A percentile compares a stretch with the other conserved stretches of the same genome.
Evolutionary conservation across 148 eudicot genomes (phyloP).

Genomic region (Camellia granthamiana): DNA sequence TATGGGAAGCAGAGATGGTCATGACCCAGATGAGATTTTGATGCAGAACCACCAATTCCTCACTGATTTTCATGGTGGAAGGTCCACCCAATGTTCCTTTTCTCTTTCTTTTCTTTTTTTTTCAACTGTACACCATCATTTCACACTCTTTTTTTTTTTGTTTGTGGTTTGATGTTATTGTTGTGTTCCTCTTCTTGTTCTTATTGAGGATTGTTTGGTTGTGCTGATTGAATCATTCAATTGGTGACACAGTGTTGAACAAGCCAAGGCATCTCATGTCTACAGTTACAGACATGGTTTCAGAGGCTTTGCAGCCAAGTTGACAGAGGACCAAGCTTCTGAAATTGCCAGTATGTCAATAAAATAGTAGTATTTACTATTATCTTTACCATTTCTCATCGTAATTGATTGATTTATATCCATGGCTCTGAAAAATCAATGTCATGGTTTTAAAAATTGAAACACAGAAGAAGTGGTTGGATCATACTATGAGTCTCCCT

Average conservation of each 20-base stretch:
- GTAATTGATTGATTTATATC: neutral
- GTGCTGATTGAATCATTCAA: neutral
- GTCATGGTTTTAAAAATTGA: neutral
- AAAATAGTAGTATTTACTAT: too few species aligned
- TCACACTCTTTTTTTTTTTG: neutral
- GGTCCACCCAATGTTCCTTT: constrained; percentile 18
- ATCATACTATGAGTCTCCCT: too few species aligned
- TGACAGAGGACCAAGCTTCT: constrained; percentile 45
- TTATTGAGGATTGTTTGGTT: neutral
- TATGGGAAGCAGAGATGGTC: constrained; percentile 42
- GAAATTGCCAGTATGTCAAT: constrained; percentile 37
- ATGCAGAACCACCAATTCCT: constrained; percentile 45
- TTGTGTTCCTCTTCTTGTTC: neutral
- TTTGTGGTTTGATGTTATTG: constrained; percentile 1
- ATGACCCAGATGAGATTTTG: constrained; percentile 53
- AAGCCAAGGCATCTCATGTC: constrained; percentile 45
- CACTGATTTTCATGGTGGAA: constrained; percentile 41
- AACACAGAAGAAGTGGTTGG: too few species aligned
- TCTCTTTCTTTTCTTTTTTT: neutral
- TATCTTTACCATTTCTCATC: too few species aligned
- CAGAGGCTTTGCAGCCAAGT: constrained; percentile 54
- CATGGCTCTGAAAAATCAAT: too few species aligned
- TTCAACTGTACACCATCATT: neutral
- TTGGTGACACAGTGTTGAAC: constrained; percentile 31
- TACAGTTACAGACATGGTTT: constrained; percentile 56